Evolutionary conservation across 257 asterid species (phyloP), one percentile per base, ranked within the genome.

Genomic region (Gynochthodes officinalis): DNA sequence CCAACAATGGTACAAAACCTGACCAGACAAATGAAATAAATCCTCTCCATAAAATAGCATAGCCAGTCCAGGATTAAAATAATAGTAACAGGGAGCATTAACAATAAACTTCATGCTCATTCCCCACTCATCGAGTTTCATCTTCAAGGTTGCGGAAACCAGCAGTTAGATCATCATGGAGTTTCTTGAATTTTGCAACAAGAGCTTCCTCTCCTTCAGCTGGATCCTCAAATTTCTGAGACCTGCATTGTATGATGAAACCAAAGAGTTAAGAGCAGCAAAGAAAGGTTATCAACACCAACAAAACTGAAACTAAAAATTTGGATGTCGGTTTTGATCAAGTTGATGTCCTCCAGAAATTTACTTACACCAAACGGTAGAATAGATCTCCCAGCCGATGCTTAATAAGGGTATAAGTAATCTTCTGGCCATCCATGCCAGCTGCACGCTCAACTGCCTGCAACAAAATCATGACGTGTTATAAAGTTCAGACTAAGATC

Each of bases 381-480:
- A 92, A 95, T 60, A 95, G 77, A 77, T 95, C 99, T 67, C 97
- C 98, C 11, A 95, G 78, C 60, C 97, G 93, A 82, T 91, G 99
- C 91, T 95, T 95, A 76, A 95, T 85, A 53, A 95, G 92, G 70
- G 85, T 78, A 83, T 95, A 95, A 18, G 97, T 88, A 72, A 95
- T 95, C 85, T 87, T 95, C 82, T 92, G 97, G 15, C 98, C 98
- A 78, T 95, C 99, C 95, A 90, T 90, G 69, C 99, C 99, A 79
- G 99, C 98, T 77, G 94, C 99, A 66, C 99, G 88, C 76, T 95
- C 99, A 68, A 87, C 96, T 4, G 99, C 97, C 99, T 95, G 90
- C 71, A 78, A 39, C 73, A 82, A 33, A 32, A 58, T 72, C 52
- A 44, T 40, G 30, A 53, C 32, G 27, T 23, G 43, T 63, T 43